Evolutionary conservation across 179 eudicot genomes (phyloP), one percentile per base, ranked within the genome.

Genomic region (Beta lomatogona): DNA sequence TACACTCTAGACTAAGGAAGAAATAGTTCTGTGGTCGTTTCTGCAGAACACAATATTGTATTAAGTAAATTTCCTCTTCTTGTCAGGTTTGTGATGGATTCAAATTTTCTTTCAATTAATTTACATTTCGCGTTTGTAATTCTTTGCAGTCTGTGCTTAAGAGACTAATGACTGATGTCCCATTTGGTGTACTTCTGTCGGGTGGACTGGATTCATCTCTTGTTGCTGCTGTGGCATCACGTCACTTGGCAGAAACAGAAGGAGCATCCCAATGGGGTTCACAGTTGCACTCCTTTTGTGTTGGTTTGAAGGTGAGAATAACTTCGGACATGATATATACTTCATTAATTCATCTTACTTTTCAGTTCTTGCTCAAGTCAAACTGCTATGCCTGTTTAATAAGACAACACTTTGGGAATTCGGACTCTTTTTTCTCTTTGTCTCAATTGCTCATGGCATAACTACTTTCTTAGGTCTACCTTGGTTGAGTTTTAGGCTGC

Each of bases 151-250:
- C 98, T 77, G 98, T 92, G 83, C 48, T 83, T 58, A 96, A 96
- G 90, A 90, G 99, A 86, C 88, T 96, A 70, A 96, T 96, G 99
- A 94, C 99, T 41, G 99, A 96, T 88, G 99, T 96, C 53, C 99
- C 99, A 11, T 96, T 94, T 84, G 98, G 99, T 82, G 99, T 96
- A 57, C 98, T 96, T 82, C 83, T 96, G 52, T 96, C 99, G 8
- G 99, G 99, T 55, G 99, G 99, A 75, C 90, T 96, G 19, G 99
- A 96, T 89, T 96, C 98, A 77, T 96, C 98, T 45, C 94, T 96
- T 82, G 98, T 96, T 82, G 99, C 99, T 84, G 92, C 98, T 44
- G 93, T 94, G 64, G 95, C 99, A 7, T 91, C 94, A 44, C 97
- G 98, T 65, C 93, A 96, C 88, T 82, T 96, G 90, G 88, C 86